phyloP scores from a whole-genome alignment of 805 yeast species.

The Lipomyces oligophaga region DNA sequence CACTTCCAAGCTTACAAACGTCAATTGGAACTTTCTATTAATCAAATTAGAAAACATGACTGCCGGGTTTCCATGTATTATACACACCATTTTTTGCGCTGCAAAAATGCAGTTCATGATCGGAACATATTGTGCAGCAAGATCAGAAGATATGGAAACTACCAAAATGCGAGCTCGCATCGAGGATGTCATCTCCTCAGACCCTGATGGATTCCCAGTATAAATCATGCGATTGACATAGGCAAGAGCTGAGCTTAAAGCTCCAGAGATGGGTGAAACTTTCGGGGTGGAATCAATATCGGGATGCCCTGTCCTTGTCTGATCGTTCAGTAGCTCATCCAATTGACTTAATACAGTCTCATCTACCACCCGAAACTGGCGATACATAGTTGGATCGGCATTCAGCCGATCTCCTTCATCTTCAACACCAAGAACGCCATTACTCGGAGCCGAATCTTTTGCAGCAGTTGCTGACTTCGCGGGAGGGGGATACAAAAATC shows the following conservation, averaged over 20 bases:
- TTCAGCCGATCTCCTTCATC: background rate
- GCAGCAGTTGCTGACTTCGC: slow-evolving; percentile 4
- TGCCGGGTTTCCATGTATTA: no score
- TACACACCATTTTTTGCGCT: slow-evolving; percentile 69
- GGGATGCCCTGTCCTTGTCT: no score
- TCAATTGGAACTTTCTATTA: slow-evolving; percentile 69
- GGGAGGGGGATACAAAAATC: slow-evolving; percentile 59
- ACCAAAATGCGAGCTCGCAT: slow-evolving; percentile 65
- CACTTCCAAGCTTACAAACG: slow-evolving; percentile 66
- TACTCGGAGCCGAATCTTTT: background rate
- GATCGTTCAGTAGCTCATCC: slow-evolving; percentile 11
- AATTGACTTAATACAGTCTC: slow-evolving; percentile 63
- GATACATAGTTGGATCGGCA: slow-evolving; percentile 61
- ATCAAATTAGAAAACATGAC: background rate
- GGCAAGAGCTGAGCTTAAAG: slow-evolving; percentile 75
- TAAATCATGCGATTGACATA: slow-evolving; percentile 53
- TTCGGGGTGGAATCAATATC: no score
- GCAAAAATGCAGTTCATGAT: slow-evolving; percentile 95
- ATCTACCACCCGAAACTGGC: slow-evolving; percentile 78
- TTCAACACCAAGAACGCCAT: background rate
- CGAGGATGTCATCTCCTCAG: slow-evolving; percentile 23
- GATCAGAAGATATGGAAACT: slow-evolving; percentile 66
- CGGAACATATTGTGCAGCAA: slow-evolving; percentile 78
- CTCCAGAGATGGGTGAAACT: slow-evolving; percentile 61
- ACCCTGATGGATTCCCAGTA: background rate